Percentiles rank a stretch among this genome's conserved stretches.
Evolutionary conservation across 2,329 filamentous ascomycete genomes (phyloP).

Genomic region (Talaromyces pinophilus): DNA sequence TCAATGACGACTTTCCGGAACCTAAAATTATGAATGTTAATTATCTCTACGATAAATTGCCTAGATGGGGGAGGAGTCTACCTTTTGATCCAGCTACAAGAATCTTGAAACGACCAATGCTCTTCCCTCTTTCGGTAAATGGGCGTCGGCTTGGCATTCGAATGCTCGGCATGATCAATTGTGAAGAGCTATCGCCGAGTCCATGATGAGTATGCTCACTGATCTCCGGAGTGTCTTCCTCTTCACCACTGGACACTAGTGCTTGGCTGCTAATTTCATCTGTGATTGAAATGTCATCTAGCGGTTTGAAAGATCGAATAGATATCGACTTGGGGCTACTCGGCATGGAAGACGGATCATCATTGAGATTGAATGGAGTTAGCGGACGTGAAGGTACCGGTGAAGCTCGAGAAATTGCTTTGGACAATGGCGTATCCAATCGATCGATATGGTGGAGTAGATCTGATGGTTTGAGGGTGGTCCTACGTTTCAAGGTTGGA

Average conservation of each 20-base stretch:
- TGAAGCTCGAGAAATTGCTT: conserved; percentile 25
- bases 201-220: conserved; percentile 10
- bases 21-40: conserved; percentile 50
- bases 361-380: conserved; percentile 45
- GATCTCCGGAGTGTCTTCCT: conserved; percentile 40
- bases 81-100: conserved; percentile 78
- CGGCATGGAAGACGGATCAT: conserved; percentile 53
- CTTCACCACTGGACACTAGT: conserved; percentile 58
- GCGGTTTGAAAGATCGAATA: conserved; percentile 58
- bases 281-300: conserved; percentile 58
- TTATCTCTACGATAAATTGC: not conserved
- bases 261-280: conserved; percentile 60
- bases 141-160: conserved; percentile 84
- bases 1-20: conserved; percentile 83
- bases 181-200: conserved; percentile 49
- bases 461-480: conserved; percentile 35
- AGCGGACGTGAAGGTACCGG: conserved; percentile 43
- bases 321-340: conserved; percentile 63
- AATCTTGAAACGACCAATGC: conserved; percentile 84
- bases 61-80: conserved; percentile 37
- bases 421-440: conserved; percentile 24
- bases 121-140: conserved; percentile 84
- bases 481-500: conserved; percentile 33
- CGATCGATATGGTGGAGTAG: conserved; percentile 24
- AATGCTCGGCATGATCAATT: conserved; percentile 97